Conservation (phyloP, 805 yeast genomes). For the Pichia kluyveri region DNA sequence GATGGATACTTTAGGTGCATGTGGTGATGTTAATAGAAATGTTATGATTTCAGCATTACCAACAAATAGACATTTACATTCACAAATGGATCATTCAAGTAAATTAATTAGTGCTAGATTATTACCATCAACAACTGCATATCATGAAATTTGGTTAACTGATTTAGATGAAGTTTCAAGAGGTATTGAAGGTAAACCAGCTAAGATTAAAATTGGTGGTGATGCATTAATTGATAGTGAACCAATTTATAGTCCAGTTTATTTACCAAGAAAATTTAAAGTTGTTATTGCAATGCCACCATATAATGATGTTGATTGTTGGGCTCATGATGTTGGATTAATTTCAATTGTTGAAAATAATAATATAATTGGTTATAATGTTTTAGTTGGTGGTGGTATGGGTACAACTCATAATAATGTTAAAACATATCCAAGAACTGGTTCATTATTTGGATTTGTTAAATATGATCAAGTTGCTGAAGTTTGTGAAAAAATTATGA, state of each 20-base stretch:
- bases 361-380: constrained; percentile 70
- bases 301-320: constrained; percentile 91
- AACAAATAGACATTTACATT: constrained; percentile 70
- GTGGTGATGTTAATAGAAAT: constrained; percentile 97
- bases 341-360: constrained; percentile 73
- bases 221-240: constrained; percentile 75
- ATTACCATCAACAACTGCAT: constrained; percentile 87
- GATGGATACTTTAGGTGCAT: constrained; percentile 93
- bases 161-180: constrained; percentile 24
- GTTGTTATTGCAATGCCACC: constrained; percentile 94
- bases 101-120: constrained; percentile 66
- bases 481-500: constrained; percentile 86
- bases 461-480: constrained; percentile 56
- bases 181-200: constrained; percentile 68
- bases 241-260: constrained; percentile 80
- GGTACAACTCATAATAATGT: constrained; percentile 95
- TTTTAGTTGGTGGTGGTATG: constrained; percentile 97
- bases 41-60: constrained; percentile 92
- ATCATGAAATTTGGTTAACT: constrained; percentile 88
- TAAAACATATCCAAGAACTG: constrained; percentile 94
- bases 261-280: constrained; percentile 93
- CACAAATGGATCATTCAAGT: constrained; percentile 59
- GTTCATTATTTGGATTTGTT: constrained; percentile 76
- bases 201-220: constrained; percentile 81
- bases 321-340: constrained; percentile 90